These are phyloP conservation scores for Cyphellophora attinorum DNA, from an alignment of 2,329 filamentous ascomycete species.

Conservation along the genomic window DNA sequence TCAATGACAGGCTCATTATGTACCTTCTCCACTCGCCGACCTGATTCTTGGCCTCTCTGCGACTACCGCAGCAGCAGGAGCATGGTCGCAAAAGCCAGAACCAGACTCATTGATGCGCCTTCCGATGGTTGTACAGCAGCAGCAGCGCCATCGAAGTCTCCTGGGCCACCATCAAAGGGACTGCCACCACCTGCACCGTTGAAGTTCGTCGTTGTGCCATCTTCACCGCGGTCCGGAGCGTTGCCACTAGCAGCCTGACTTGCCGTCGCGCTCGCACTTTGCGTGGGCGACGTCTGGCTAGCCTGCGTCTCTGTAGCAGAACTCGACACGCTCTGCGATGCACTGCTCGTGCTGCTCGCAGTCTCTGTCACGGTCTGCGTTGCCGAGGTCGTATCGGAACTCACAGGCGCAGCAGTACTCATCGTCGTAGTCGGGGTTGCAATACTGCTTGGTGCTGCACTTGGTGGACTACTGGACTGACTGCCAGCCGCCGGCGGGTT, in stretches of 20 bases:
- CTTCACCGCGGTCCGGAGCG: neutral
- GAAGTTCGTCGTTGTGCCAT: neutral
- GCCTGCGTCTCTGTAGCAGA: constrained; percentile 1
- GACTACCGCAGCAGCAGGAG: no score
- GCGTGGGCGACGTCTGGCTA: constrained; percentile 30
- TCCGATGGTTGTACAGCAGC: no score
- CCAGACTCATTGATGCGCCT: no score
- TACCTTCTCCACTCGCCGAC: no score
- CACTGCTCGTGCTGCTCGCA: neutral
- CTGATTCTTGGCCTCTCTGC: no score
- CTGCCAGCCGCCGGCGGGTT: no score
- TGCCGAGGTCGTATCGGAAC: constrained; percentile 27
- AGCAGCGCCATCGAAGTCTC: neutral
- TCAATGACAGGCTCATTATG: no score
- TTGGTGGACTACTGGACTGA: no score
- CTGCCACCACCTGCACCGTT: neutral
- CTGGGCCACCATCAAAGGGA: neutral
- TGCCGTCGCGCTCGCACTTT: constrained; percentile 15
- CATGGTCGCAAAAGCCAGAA: no score
- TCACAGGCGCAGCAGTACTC: constrained; percentile 30
- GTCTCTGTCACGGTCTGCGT: neutral
- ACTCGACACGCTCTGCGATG: neutral
- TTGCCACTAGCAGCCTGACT: neutral
- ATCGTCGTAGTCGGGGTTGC: constrained; percentile 24
- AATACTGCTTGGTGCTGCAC: no score